Conservation (phyloP, 2,329 filamentous ascomycete genomes). For the Penicillium digitatum region DNA sequence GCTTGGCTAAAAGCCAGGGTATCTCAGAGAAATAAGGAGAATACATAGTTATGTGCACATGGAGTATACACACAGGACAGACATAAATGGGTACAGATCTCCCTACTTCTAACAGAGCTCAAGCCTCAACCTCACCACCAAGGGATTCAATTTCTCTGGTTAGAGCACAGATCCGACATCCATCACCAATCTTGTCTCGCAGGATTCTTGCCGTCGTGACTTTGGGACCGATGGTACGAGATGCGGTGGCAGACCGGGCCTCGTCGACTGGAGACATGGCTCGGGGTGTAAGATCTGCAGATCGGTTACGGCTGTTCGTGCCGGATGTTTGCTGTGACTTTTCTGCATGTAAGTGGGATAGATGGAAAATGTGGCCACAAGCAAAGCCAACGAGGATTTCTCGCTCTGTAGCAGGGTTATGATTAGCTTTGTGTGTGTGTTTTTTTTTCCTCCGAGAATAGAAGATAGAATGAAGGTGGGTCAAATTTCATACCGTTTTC, state of each 20-base stretch:
- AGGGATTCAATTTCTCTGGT: conserved; percentile 35
- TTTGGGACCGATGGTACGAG: conserved; percentile 71
- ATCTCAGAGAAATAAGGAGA: conserved; percentile 10
- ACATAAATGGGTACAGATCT: not conserved
- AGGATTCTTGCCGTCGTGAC: conserved; percentile 80
- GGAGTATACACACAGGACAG: conserved; percentile 5
- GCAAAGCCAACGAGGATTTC: conserved; percentile 62
- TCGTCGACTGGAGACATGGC: conserved; percentile 28
- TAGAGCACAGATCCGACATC: conserved; percentile 40
- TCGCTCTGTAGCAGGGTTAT: conserved; percentile 38
- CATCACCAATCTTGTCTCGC: conserved; percentile 60
- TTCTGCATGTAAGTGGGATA: conserved; percentile 54
- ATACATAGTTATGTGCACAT: conserved; percentile 7
- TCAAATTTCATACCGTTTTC: conserved; percentile 33
- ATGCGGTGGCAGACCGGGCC: conserved; percentile 26
- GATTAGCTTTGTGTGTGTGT: not conserved
- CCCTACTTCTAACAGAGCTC: not conserved
- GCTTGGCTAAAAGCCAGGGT: conserved; percentile 8
- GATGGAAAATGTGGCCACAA: conserved; percentile 66
- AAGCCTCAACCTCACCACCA: conserved; percentile 20
- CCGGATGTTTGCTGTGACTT: conserved; percentile 18
- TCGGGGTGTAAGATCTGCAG: conserved; percentile 22
- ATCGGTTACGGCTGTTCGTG: conserved; percentile 18
- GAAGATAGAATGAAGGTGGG: not conserved
- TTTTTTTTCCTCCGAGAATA: not conserved